Percentiles rank a stretch among this genome's conserved stretches.
phyloP scores from a whole-genome alignment of 2,329 filamentous ascomycete genomes.

The Cercospora berteroae region DNA sequence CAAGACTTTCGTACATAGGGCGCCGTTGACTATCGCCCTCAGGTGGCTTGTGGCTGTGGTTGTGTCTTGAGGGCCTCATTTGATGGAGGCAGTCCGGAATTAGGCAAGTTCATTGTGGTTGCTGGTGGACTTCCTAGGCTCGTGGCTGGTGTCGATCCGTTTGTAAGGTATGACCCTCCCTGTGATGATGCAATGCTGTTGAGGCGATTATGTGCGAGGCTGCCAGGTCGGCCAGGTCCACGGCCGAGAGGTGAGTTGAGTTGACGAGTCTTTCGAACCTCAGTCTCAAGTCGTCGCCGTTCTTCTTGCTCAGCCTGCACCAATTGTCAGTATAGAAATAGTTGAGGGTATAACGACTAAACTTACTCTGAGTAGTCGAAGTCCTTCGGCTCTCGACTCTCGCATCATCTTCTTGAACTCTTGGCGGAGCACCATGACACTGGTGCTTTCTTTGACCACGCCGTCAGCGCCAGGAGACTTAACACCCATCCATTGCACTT shows the following conservation, averaged over 20 bases:
- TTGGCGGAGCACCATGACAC: constrained; percentile 66
- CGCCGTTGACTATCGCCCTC: neutral
- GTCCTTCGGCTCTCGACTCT: constrained; percentile 64
- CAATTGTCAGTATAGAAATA: constrained; percentile 27
- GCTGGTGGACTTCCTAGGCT: constrained; percentile 7
- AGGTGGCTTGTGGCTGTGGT: neutral
- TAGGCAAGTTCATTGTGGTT: neutral
- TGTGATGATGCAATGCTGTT: constrained; percentile 15
- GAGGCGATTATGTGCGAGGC: constrained; percentile 16
- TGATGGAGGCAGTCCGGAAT: neutral
- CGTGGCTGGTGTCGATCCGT: constrained; percentile 5
- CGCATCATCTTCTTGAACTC: constrained; percentile 82
- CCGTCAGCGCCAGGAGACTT: constrained; percentile 48
- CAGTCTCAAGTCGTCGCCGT: constrained; percentile 62
- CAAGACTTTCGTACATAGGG: neutral
- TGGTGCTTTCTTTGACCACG: constrained; percentile 55
- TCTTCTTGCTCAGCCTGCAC: constrained; percentile 68
- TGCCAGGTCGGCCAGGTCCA: constrained; percentile 14
- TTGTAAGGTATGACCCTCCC: constrained; percentile 4
- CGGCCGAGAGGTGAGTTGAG: constrained; percentile 34
- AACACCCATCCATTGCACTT: constrained; percentile 63
- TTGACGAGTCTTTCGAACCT: constrained; percentile 56
- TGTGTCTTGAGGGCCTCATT: neutral
- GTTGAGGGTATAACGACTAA: constrained; percentile 9
- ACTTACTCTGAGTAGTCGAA: constrained; percentile 64